These are phyloP conservation scores for Penicillium sp. DNA, from an alignment of 2,329 filamentous ascomycete species.

Conservation along the genomic window DNA sequence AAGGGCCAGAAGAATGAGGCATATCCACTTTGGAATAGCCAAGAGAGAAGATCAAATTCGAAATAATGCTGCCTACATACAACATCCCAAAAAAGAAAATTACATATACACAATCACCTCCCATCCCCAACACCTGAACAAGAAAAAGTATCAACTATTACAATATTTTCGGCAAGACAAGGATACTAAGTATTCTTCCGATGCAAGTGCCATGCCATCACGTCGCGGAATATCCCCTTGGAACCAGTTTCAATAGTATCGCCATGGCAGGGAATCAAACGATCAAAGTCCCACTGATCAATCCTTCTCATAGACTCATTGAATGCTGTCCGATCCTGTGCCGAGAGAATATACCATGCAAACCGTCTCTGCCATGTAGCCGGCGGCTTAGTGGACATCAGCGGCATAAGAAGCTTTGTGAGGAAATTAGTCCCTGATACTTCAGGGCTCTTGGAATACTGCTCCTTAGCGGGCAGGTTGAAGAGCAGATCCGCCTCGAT, in stretches of 20 bases:
- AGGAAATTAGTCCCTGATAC: constrained; percentile 56
- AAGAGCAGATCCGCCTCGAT: constrained; percentile 91
- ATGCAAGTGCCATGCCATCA: constrained; percentile 78
- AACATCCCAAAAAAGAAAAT: not conserved
- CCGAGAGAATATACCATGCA: constrained; percentile 70
- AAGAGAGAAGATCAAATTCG: not conserved
- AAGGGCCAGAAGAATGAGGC: not conserved
- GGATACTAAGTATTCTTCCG: constrained; percentile 25
- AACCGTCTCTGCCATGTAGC: constrained; percentile 77
- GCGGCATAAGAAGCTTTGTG: constrained; percentile 54
- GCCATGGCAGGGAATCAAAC: constrained; percentile 87
- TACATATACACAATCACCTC: not conserved
- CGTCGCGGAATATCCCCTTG: constrained; percentile 71
- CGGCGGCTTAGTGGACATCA: constrained; percentile 58
- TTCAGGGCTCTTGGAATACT: constrained; percentile 63
- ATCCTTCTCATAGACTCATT: constrained; percentile 68
- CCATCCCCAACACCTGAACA: not conserved
- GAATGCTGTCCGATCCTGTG: constrained; percentile 64
- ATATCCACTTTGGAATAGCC: not conserved
- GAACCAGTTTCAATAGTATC: constrained; percentile 75
- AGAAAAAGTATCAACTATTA: not conserved
- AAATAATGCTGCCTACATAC: constrained; percentile 5
- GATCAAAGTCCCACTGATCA: constrained; percentile 76
- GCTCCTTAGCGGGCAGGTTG: constrained; percentile 83
- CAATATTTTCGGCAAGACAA: not conserved